Base-by-base conservation (phyloP, 768 basidiomycete species). In the Russula vinacea region DNA sequence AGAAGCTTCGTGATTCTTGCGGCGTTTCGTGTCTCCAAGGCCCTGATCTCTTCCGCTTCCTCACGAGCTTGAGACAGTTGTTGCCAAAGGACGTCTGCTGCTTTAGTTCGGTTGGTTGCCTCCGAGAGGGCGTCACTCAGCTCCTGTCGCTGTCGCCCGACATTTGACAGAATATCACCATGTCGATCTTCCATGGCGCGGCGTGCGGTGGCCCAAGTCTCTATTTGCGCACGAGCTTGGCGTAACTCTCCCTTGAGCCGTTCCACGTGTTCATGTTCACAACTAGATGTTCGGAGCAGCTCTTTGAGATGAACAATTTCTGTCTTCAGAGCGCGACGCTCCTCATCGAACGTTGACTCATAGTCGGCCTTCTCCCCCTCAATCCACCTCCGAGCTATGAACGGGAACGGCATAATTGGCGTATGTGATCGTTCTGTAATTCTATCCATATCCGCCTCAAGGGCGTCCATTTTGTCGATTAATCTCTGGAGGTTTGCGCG, bases 341-440 rank as follows among this genome's bases (percentile, higher is more conserved):
- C 84, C 60, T 87, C 84, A 37, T 85, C 79, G 65, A 86, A 80
- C 11, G 73, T 68, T 3, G 79, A 75, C 68, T 90, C 90, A 63
- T 84, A 82, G 35, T 79, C 81, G 0, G 73, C 69, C 62, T 84
- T 85, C 19, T 81, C 78, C 60, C 86, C 83, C 68, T 86, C 83
- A 1, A 82, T 72, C 5, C 45, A 49, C 53, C 22, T 24, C 47
- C n/a, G 2, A 56, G 47, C 39, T 19, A 53, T 55, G 14, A 54
- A 62, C 62, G 26, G 19, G 42, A 51, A 51, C 33, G 29, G 29
- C 9, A 49, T 32, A 17, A 22, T 19, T 26, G 40, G 65, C 90
- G 62, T 72, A 93, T 92, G 74, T 64, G 90, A 91, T 53, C 89
- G 84, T 72, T 94, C 92, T 3, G 90, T 89, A 69, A 95, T 88